These are phyloP conservation scores for Starmera dryadoides DNA, from an alignment of 805 yeast species.

Conservation along the genomic window DNA sequence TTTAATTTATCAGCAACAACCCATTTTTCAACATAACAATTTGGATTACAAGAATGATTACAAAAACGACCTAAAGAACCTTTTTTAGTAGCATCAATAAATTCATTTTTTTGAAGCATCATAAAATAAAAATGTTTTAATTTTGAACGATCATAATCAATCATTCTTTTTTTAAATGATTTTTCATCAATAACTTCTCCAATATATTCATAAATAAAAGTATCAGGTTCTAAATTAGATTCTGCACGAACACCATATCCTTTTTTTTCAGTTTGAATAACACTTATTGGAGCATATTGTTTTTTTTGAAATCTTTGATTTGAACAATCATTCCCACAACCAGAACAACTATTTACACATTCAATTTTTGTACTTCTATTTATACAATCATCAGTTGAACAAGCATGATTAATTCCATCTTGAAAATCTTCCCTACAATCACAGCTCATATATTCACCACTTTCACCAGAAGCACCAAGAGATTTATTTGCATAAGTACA, in stretches of 20 bases:
- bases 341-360: slow-evolving; percentile 62
- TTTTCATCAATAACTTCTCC: slow-evolving; percentile 89
- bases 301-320: slow-evolving; percentile 83
- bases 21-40: slow-evolving; percentile 95
- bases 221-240: slow-evolving; percentile 44
- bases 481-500: slow-evolving; percentile 57
- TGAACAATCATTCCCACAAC: slow-evolving; percentile 73
- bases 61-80: slow-evolving; percentile 90
- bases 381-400: slow-evolving; percentile 87
- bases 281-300: slow-evolving; percentile 69
- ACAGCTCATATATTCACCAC: slow-evolving; percentile 83
- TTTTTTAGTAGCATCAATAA: slow-evolving; percentile 87
- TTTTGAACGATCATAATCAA: slow-evolving; percentile 60
- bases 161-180: slow-evolving; percentile 68
- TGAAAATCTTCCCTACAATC: slow-evolving; percentile 61
- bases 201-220: slow-evolving; percentile 85
- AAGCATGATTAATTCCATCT: slow-evolving; percentile 49
- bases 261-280: slow-evolving; percentile 75
- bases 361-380: slow-evolving; percentile 89
- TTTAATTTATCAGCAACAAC: slow-evolving; percentile 82
- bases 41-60: slow-evolving; percentile 93
- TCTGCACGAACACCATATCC: slow-evolving; percentile 88
- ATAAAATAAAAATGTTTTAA: slow-evolving; percentile 86
- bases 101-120: slow-evolving; percentile 91
- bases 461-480: slow-evolving; percentile 63